phyloP scores from a whole-genome alignment of 495 filamentous ascomycete genomes.

The Penicillium chermesinum region DNA sequence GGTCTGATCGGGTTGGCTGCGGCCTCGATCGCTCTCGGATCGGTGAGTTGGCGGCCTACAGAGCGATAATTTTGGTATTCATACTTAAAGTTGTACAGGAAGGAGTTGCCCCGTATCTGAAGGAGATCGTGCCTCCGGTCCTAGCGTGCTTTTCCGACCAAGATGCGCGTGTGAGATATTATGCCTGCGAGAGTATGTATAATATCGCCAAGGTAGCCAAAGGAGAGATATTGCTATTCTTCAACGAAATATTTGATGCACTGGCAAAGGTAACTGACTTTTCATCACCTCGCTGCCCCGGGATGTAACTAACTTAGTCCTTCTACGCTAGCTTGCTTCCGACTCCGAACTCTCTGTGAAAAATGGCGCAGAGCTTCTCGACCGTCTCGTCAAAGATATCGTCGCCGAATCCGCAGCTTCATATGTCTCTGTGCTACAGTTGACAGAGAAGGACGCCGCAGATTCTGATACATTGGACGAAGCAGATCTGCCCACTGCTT shows the following conservation, averaged over 20 bases:
- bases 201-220: slow-evolving; percentile 99
- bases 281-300: not conserved
- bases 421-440: slow-evolving; percentile 82
- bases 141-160: slow-evolving; percentile 98
- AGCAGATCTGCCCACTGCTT: slow-evolving; percentile 71
- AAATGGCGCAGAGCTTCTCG: slow-evolving; percentile 94
- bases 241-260: slow-evolving; percentile 97
- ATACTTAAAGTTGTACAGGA: slow-evolving; percentile 42
- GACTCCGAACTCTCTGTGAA: slow-evolving; percentile 97
- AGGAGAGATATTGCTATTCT: slow-evolving; percentile 91
- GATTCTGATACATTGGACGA: slow-evolving; percentile 48
- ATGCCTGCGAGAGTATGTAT: slow-evolving; percentile 99
- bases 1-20: slow-evolving; percentile 95
- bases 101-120: slow-evolving; percentile 85
- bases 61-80: slow-evolving; percentile 12
- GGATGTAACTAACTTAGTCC: slow-evolving; percentile 3
- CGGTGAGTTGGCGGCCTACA: slow-evolving; percentile 52
- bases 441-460: slow-evolving; percentile 36
- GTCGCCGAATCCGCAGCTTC: slow-evolving; percentile 94
- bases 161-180: slow-evolving; percentile 96
- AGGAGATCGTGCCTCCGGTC: slow-evolving; percentile 91
- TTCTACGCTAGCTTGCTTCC: slow-evolving; percentile 67
- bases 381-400: slow-evolving; percentile 96
- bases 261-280: slow-evolving; percentile 72
- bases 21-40: slow-evolving; percentile 90